Percentiles rank a stretch among this genome's conserved stretches.
Conservation (phyloP, 2,329 filamentous ascomycete species). For the Sphaerulina vaccinii region DNA sequence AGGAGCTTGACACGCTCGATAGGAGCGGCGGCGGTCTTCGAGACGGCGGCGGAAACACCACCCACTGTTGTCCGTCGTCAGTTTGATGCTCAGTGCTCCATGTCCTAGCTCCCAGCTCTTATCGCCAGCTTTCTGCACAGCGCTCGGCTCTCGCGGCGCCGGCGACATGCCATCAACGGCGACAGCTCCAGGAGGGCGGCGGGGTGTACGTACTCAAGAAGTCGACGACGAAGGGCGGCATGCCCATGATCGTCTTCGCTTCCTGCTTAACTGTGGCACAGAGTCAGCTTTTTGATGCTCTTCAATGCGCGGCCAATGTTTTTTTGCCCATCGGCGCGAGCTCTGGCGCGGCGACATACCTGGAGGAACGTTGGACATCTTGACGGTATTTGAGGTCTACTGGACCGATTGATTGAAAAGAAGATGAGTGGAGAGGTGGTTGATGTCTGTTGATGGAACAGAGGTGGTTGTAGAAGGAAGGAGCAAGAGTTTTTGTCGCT, state of each 20-base stretch:
- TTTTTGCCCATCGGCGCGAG: conserved; percentile 6
- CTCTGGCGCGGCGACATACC: conserved; percentile 18
- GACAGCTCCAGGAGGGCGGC: conserved; percentile 3
- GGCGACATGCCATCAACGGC: neutral
- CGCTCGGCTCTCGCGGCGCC: conserved; percentile 16
- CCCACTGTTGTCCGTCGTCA: conserved; percentile 70
- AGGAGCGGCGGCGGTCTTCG: conserved; percentile 98
- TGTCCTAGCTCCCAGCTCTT: conserved; percentile 31
- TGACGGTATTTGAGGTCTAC: conserved; percentile 24
- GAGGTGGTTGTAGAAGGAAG: neutral
- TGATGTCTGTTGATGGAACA: conserved; percentile 8
- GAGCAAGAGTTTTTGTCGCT: neutral
- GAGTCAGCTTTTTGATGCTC: conserved; percentile 12
- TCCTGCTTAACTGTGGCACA: conserved; percentile 18
- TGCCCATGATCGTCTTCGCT: conserved; percentile 32
- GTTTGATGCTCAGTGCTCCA: conserved; percentile 30
- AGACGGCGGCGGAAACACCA: conserved; percentile 99
- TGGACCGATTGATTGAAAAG: conserved; percentile 9
- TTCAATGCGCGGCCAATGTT: conserved; percentile 15
- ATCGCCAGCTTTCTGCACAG: conserved; percentile 27
- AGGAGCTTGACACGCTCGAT: conserved; percentile 99
- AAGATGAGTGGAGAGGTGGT: conserved; percentile 11
- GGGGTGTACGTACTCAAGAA: conserved; percentile 84
- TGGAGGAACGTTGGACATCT: conserved; percentile 29
- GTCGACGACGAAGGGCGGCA: conserved; percentile 83